phyloP scores from a whole-genome alignment of 768 basidiomycete species.

The Chalciporus sphaerocephalus region DNA sequence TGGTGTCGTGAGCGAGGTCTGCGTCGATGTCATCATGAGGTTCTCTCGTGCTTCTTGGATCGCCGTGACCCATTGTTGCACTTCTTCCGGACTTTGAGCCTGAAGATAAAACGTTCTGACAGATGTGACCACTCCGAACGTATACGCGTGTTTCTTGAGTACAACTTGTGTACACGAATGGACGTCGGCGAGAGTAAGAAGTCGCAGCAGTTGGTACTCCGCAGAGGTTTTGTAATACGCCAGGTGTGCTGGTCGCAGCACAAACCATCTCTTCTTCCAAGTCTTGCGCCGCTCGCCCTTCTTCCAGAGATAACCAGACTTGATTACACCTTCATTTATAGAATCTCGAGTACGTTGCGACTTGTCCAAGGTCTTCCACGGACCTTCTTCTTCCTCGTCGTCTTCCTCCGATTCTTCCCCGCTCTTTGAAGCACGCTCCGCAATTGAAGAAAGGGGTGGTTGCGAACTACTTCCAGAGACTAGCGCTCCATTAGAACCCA shows the following conservation, averaged over 20 bases:
- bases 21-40: conserved; percentile 59
- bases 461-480: conserved; percentile 34
- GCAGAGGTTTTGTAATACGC: conserved; percentile 96
- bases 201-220: conserved; percentile 87
- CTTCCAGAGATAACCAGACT: conserved; percentile 94
- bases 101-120: conserved; percentile 89
- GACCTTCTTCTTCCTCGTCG: conserved; percentile 61
- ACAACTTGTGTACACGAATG: conserved; percentile 85
- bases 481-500: conserved; percentile 28
- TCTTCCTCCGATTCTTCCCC: conserved; percentile 79
- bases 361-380: conserved; percentile 54
- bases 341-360: conserved; percentile 44
- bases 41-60: conserved; percentile 73
- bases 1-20: conserved; percentile 48
- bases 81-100: conserved; percentile 66
- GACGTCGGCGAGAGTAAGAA: conserved; percentile 82
- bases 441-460: conserved; percentile 70
- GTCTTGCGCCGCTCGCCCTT: conserved; percentile 98
- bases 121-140: conserved; percentile 89
- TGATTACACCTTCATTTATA: conserved; percentile 68
- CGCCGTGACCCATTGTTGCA: conserved; percentile 77
- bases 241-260: conserved; percentile 84
- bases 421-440: conserved; percentile 64
- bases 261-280: conserved; percentile 99
- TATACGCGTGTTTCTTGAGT: conserved; percentile 84